phyloP scores from a whole-genome alignment of 2,329 filamentous ascomycete genomes.

The Sclerotinia nivalis region DNA sequence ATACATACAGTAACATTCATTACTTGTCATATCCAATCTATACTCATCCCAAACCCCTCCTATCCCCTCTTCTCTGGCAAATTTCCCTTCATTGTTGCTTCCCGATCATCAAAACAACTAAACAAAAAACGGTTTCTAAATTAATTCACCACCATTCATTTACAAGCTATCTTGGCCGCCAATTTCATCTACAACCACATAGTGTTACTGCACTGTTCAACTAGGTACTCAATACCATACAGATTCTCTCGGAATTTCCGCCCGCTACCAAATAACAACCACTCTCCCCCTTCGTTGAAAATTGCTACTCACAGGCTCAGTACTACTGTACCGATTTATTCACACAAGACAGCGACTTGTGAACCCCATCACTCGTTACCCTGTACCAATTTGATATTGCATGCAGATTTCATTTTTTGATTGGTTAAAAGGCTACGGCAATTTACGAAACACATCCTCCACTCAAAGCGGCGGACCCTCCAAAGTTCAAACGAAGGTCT shows the following conservation, averaged over 20 bases:
- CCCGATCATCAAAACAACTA: background rate
- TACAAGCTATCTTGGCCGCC: slow-evolving; percentile 6
- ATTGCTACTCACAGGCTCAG: background rate
- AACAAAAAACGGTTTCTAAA: background rate
- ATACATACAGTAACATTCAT: background rate
- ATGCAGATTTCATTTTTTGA: slow-evolving; percentile 18
- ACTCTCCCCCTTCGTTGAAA: background rate
- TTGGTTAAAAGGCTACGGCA: slow-evolving; percentile 23
- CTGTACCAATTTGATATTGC: slow-evolving; percentile 22
- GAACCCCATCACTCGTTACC: slow-evolving; percentile 20
- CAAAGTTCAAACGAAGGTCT: slow-evolving; percentile 26
- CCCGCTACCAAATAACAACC: background rate
- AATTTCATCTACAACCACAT: slow-evolving; percentile 2
- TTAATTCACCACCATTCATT: background rate
- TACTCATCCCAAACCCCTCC: slow-evolving; percentile 1
- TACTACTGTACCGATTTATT: background rate
- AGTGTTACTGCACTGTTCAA: slow-evolving; percentile 15
- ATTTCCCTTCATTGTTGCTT: background rate
- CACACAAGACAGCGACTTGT: slow-evolving; percentile 3
- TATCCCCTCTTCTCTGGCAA: background rate
- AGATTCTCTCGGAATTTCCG: background rate
- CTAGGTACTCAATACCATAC: background rate
- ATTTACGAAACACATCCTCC: slow-evolving; percentile 25
- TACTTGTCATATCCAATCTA: background rate
- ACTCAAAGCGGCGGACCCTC: slow-evolving; percentile 24